Evolutionary conservation across 1,139 yeast genomes (phyloP), one percentile per base, ranked within the genome.

Genomic region (Geotrichum histeridarum): DNA sequence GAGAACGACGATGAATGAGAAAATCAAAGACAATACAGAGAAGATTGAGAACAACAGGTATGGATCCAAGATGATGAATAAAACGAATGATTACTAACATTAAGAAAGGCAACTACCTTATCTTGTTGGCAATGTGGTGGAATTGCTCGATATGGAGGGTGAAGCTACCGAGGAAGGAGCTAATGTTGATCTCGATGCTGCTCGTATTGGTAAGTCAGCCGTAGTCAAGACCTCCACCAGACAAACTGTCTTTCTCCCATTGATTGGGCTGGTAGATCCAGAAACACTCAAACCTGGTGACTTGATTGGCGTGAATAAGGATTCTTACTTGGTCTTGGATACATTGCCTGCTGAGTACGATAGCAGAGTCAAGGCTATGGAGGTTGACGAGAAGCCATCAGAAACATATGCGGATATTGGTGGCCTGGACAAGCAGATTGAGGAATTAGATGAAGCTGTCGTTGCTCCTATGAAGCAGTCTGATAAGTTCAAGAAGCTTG

Each of bases 381-480:
- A 91, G 73, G 81, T 93, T 64, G 98, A 94, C 68, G 93, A 93
- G 70, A 91, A 97, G 2, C 99, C 99, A 43, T 87, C 95, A 1
- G 99, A 91, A 72, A 83, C 95, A 8, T 94, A 93, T 71, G 93
- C 97, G 8, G 99, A 94, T 70, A 88, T 94, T 68, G 99, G 99
- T 67, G 99, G 99, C 41, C 79, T 93, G 64, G 99, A 94, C 71
- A 72, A 84, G 17, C 99, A 94, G 73, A 93, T 93, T 65, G 97
- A 93, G 76, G 99, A 94, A 72, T 93, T 94, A 64, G 93, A 93
- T 73, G 99, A 94, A 73, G 89, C 97, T 1, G 99, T 94, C 6
- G 99, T 93, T 71, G 78, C 94, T 66, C 99, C 99, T 8, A 77
- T 94, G 62, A 91, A 98, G 18, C 99, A 94, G 71, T 98, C 99